Evolutionary conservation across 805 yeast genomes (phyloP), one percentile per base, ranked within the genome.

Genomic region (Ogataea ramenticola): DNA sequence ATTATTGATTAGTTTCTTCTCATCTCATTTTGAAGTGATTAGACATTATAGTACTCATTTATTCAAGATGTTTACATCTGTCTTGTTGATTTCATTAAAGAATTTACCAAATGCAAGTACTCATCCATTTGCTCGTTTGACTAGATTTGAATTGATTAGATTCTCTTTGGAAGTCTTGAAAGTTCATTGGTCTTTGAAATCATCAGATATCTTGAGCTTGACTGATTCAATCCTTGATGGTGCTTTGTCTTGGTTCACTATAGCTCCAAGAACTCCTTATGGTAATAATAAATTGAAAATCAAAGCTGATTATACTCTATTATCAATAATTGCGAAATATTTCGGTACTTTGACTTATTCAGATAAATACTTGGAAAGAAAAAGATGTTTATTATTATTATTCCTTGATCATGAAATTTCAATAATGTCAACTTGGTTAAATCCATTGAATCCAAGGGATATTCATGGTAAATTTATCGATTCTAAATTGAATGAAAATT

Each of bases 1-100:
- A 35, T 72, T 74, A 45, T 70, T 93, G 24, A 77, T 87, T 39
- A 67, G 77, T 42, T 73, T 89, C 55, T 72, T 93, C 54, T 62
- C 79, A 4, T 84, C 95, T 4, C 82, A 79, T 55, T 86, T 88
- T 64, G 86, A 89, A 59, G 88, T 96, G 0, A 75, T 88, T 1
- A 64, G 79, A 59, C 79, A 79, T 53, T 85, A 82, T 53, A 80
- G 90, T 62, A 78, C 74, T 43, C 87, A 82, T 50, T 64, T 85
- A 29, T 64, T 86, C 50, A 81, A 80, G 50, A 60, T 84, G 46
- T 86, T 87, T 56, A 82, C 90, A 0, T 65, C 79, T 27, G 70
- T 83, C 42, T 68, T 76, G 16, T 63, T 75, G 27, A 61, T 73
- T 36, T 86, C 90, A 0, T 67, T 90, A 51, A 56, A 60, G 14